A percentile compares a stretch with the other conserved stretches of the same genome.
phyloP scores from a whole-genome alignment of 169 alveolate species.

The Plasmodium chabaudi region DNA sequence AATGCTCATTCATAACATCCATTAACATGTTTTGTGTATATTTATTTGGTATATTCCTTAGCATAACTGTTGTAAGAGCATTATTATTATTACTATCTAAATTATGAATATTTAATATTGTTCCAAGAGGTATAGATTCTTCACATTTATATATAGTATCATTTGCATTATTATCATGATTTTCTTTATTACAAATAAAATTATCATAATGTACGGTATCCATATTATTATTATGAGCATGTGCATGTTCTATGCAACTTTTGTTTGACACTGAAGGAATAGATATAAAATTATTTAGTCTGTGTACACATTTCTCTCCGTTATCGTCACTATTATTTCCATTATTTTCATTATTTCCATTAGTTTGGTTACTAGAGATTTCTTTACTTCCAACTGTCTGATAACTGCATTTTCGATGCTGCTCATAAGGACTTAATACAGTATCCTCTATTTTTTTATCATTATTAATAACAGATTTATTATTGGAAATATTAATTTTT shows the following conservation, averaged over 20 bases:
- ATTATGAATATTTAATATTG: slow-evolving; percentile 50
- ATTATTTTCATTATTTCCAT: too few species aligned
- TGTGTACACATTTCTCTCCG: too few species aligned
- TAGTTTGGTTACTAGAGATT: too few species aligned
- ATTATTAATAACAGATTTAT: slow-evolving; percentile 5
- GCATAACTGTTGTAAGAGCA: slow-evolving; percentile 84
- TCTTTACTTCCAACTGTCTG: too few species aligned
- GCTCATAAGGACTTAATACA: too few species aligned
- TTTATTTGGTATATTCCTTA: slow-evolving; percentile 91
- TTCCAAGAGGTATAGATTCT: slow-evolving; percentile 67
- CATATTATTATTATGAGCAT: neutral
- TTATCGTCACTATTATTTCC: too few species aligned
- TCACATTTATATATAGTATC: slow-evolving; percentile 58
- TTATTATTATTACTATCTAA: slow-evolving; percentile 46
- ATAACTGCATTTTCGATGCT: too few species aligned
- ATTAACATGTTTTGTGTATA: slow-evolving; percentile 84
- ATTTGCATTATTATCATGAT: neutral
- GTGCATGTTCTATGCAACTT: too few species aligned
- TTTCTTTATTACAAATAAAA: neutral
- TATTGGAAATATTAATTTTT: slow-evolving; percentile 15
- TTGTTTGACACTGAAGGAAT: too few species aligned
- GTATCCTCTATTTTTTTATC: neutral
- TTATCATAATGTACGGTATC: neutral
- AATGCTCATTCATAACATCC: slow-evolving; percentile 82
- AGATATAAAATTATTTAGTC: too few species aligned